phyloP scores from a whole-genome alignment of 805 yeast species.

The Hagleromyces aurorensis region DNA sequence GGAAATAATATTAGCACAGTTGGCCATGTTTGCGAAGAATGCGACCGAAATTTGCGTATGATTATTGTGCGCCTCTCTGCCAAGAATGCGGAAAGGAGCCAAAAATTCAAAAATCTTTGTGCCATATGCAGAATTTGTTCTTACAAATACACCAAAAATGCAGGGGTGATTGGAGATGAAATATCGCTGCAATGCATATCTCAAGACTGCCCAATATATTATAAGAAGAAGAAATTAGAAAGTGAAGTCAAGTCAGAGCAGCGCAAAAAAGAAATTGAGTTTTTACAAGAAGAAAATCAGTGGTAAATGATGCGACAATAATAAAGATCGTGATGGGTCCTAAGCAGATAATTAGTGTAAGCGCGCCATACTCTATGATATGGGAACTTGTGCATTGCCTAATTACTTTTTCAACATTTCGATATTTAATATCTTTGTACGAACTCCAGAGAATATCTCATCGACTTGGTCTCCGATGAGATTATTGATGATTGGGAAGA shows the following conservation, averaged over 20 bases:
- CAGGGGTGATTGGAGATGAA: slow-evolving; percentile 25
- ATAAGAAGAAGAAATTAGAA: slow-evolving; percentile 39
- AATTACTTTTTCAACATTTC: too few species aligned
- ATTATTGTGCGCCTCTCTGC: too few species aligned
- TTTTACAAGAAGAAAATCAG: slow-evolving; percentile 12
- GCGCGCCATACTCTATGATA: too few species aligned
- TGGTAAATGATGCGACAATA: slow-evolving; percentile 17
- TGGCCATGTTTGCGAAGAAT: slow-evolving; percentile 30
- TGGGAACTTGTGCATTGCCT: too few species aligned
- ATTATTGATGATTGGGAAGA: too few species aligned
- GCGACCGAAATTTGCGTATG: slow-evolving; percentile 32
- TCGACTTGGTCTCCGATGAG: too few species aligned
- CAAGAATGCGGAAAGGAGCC: slow-evolving; percentile 16
- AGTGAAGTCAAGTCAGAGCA: slow-evolving; percentile 24
- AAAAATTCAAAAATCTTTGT: slow-evolving; percentile 23
- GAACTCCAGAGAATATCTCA: too few species aligned
- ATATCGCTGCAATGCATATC: slow-evolving; percentile 41
- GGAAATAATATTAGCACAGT: slow-evolving; percentile 18
- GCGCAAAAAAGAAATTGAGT: slow-evolving; percentile 3
- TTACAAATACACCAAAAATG: slow-evolving; percentile 18
- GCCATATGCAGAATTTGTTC: slow-evolving; percentile 35
- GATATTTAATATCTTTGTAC: too few species aligned
- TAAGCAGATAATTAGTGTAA: not conserved
- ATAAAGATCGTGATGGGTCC: not conserved
- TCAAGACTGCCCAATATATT: slow-evolving; percentile 58